A percentile compares a stretch with the other conserved stretches of the same genome.
Evolutionary conservation across 495 filamentous ascomycete species (phyloP).

Genomic region (Xylaria intraflava): DNA sequence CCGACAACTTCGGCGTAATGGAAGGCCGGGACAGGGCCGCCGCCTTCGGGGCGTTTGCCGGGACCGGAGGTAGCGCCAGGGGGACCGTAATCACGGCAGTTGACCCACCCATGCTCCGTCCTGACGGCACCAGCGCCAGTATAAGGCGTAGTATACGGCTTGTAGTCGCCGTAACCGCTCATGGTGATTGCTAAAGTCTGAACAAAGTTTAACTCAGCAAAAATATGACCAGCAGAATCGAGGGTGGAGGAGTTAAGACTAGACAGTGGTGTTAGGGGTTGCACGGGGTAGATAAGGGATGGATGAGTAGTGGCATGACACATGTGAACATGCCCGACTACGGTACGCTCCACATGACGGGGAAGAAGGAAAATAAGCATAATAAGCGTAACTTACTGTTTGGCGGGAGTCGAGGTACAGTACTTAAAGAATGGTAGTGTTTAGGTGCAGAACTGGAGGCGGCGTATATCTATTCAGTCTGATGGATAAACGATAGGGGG

Average conservation of each 20-base stretch:
- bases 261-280: neutral
- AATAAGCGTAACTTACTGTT: too few relatives aligned
- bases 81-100: slow-evolving; percentile 5
- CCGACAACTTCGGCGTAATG: slow-evolving; percentile 5
- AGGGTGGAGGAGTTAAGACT: too few relatives aligned
- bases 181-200: neutral
- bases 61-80: slow-evolving; percentile 32
- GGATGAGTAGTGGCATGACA: neutral
- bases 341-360: neutral
- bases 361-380: neutral
- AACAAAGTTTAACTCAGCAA: neutral
- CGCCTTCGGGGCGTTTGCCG: slow-evolving; percentile 10
- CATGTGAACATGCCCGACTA: neutral
- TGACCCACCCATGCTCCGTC: slow-evolving; percentile 13
- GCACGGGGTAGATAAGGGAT: neutral
- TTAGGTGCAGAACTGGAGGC: too few relatives aligned
- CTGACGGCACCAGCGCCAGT: slow-evolving; percentile 15
- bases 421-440: too few relatives aligned
- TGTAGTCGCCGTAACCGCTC: slow-evolving; percentile 1
- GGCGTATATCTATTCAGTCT: too few relatives aligned
- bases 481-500: too few relatives aligned
- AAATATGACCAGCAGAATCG: neutral
- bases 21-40: slow-evolving; percentile 3
- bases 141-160: slow-evolving; percentile 22
- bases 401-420: too few relatives aligned